Evolutionary conservation across 306 rosid genomes (phyloP).

Genomic region (Rubus parviflorus): DNA sequence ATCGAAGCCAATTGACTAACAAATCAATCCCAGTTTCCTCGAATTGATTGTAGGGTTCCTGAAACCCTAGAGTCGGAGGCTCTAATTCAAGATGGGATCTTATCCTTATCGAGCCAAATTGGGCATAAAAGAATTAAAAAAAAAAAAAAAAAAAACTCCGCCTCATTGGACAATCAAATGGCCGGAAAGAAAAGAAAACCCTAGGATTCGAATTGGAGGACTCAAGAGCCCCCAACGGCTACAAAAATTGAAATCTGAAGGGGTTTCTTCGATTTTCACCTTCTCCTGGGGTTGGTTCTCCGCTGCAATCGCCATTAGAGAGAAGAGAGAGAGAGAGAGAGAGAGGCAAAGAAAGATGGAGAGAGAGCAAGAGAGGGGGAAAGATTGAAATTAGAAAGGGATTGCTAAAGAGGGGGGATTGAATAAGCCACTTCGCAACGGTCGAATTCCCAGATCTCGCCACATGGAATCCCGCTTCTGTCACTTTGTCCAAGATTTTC

Average conservation of each 20-base stretch:
- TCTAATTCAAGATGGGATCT: not conserved
- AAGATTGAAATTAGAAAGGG: not conserved
- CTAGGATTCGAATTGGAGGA: constrained; percentile 19
- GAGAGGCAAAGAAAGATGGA: not conserved
- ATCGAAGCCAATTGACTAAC: not conserved
- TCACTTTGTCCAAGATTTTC: constrained; percentile 22
- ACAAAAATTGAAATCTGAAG: not conserved
- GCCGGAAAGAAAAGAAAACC: constrained; percentile 10
- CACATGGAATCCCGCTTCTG: constrained; percentile 55
- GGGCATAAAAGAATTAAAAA: not conserved
- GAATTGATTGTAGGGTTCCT: not conserved
- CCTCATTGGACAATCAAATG: not conserved
- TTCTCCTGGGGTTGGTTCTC: constrained; percentile 65
- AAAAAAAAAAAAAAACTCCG: not conserved
- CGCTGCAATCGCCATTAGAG: constrained; percentile 70
- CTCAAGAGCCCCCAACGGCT: not conserved
- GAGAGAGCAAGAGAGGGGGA: constrained; percentile 12
- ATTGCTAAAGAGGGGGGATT: constrained; percentile 7
- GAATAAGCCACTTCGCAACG: constrained; percentile 54
- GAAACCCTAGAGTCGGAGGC: not conserved
- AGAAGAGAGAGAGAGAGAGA: constrained; percentile 20
- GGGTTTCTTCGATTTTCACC: constrained; percentile 33
- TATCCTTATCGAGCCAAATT: not conserved
- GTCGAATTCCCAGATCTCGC: constrained; percentile 64
- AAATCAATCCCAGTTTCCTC: not conserved